These are phyloP conservation scores for Crithidia sp. DNA, from an alignment of 208 protist species.

Conservation along the genomic window DNA sequence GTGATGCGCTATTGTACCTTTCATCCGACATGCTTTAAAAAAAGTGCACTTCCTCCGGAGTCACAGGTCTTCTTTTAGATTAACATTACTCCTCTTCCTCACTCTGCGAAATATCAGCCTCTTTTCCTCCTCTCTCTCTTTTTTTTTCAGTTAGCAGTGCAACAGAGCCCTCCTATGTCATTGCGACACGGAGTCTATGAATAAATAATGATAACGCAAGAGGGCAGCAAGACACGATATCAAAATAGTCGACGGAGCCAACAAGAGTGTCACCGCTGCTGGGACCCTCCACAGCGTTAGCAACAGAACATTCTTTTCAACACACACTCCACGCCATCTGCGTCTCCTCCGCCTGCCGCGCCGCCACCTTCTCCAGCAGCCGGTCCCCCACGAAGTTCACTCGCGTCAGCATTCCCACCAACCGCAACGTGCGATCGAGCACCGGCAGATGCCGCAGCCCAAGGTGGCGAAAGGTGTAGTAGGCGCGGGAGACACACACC, in stretches of 20 bases:
- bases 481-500: slow-evolving; percentile 68
- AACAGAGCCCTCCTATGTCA: not conserved
- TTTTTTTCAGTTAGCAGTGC: not conserved
- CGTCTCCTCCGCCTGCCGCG: slow-evolving; percentile 9
- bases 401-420: slow-evolving; percentile 84
- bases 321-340: slow-evolving; percentile 3
- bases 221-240: not conserved
- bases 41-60: too few species aligned
- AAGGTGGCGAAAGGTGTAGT: slow-evolving; percentile 76
- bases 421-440: slow-evolving; percentile 52
- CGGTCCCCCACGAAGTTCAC: slow-evolving; percentile 73
- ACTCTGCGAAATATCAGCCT: too few species aligned
- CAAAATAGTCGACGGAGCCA: not conserved
- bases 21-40: too few species aligned
- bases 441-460: slow-evolving; percentile 85
- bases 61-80: too few species aligned
- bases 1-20: too few species aligned
- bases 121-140: not conserved
- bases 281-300: not conserved
- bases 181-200: too few species aligned
- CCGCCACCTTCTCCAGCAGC: slow-evolving; percentile 50
- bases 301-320: not conserved
- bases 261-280: too few species aligned
- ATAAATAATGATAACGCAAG: too few species aligned
- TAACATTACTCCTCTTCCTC: too few species aligned